Evolutionary conservation across 352 stramenopile genomes (phyloP), one percentile per base, ranked within the genome.

Genomic region (Phytophthora pinifolia): DNA sequence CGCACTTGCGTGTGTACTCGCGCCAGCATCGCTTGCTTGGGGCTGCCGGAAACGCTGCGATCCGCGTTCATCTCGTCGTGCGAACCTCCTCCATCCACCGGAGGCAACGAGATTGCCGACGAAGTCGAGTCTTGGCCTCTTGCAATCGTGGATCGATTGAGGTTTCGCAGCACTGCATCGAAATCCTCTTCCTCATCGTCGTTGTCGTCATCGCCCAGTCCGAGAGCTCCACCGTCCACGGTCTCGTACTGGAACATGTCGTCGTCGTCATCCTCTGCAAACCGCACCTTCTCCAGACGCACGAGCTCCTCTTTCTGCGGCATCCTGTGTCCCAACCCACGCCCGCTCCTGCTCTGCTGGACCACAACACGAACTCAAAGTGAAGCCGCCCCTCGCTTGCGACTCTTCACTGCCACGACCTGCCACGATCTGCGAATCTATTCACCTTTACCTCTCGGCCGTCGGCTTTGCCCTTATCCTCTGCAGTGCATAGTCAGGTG

Each of bases 181-280:
- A 97, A 92, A 59, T 97, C 84, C 32, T 94, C 78, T 48, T 95
- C 88, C 22, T 94, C 76, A 51, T 97, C 86, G n/a, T 91, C 75
- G 25, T 94, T 74, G 37, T 74, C 75, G 45, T 78, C 67, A 32
- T 78, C 77, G 10, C 54, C 61, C 31, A 76, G 67, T 46, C 52
- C 74, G 18, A 83, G 46, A 33, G 65, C 66, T 14, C 66, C 70
- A 49, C 94, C 72, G 54, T 89, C 80, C 13, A 94, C 73, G 0
- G 81, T 72, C 2, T 82, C 72, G 62, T 97, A 97, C 61, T 94
- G 61, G 42, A 94, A 96, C 17, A 57, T 59, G 20, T 89, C 77
- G 46, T 97, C 85, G 25, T 92, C 84, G 30, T 96, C 86, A 60
- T 93, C 83, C 39, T 96, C 85, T 14, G 74, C 83, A 32, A 96